phyloP scores from a whole-genome alignment of 73 alveolate species.

The Breviolum minutum region DNA sequence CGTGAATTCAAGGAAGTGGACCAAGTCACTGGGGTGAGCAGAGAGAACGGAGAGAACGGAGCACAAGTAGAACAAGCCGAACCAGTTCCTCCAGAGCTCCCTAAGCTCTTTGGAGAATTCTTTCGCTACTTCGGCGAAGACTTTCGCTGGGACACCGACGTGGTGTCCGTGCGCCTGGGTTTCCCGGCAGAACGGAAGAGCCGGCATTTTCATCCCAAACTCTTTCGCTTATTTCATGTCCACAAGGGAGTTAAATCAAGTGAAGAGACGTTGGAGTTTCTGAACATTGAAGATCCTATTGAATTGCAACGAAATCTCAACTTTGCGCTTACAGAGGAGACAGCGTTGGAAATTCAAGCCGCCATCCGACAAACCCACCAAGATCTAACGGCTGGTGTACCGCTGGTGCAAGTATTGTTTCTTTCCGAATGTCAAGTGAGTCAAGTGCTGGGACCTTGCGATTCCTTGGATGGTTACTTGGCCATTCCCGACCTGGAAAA shows the following conservation, averaged over 20 bases:
- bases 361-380: not conserved
- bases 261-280: not conserved
- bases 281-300: conserved; percentile 66
- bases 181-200: no score
- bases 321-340: conserved; percentile 6
- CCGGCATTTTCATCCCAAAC: not conserved
- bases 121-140: conserved; percentile 37
- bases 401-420: not conserved
- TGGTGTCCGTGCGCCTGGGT: conserved; percentile 65
- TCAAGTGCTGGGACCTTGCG: no score
- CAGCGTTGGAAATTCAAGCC: not conserved
- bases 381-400: not conserved
- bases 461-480: not conserved
- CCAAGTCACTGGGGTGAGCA: not conserved
- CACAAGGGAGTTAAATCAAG: not conserved
- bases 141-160: conserved; percentile 42
- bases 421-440: no score
- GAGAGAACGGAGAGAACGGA: not conserved
- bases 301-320: conserved; percentile 57
- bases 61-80: not conserved
- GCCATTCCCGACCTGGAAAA: not conserved
- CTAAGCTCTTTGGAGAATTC: conserved; percentile 13
- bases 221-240: not conserved
- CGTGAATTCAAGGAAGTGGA: not conserved
- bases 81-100: not conserved